Evolutionary conservation across 2,329 filamentous ascomycete genomes (phyloP), one percentile per base, ranked within the genome.

Genomic region (Cyphellophora europaea): DNA sequence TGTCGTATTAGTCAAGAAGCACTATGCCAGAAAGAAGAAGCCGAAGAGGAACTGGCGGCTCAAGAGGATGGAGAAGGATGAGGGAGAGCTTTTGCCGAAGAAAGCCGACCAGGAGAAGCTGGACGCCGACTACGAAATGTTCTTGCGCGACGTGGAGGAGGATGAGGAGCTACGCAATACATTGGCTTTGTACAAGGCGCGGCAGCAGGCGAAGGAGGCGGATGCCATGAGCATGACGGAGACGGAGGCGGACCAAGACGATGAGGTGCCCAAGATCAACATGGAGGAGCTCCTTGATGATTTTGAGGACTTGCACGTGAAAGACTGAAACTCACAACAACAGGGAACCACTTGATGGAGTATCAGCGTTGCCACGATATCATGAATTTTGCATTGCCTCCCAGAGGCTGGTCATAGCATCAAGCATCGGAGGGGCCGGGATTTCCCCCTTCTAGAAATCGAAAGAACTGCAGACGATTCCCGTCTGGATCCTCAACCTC

Each of bases 51-150:
- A 84, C 69, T 98, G 91, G 91, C 83, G 82, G 59, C 77, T 98
- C 59, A 93, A 84, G 75, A 86, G 91, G 53, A 89, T 98, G 83
- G 73, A 72, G 47, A 82, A 77, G 62, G 88, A 96, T 44, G 85
- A 95, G 56, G 82, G 82, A 48, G 89, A 95, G 47, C 71, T 93
- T 58, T 64, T 88, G 45, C 84, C 85, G 21, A 80, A 84, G 67
- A 86, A 94, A 64, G 70, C 85, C 40, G 88, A 96, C 55, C 82
- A 89, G 55, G 84, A 88, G 40, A 77, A 79, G 44, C 77, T 93
- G 67, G 88, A 96, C 55, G 75, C 80, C 47, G 91, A 98, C 61
- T 98, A 93, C 63, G 91, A 98, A 66, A 77, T 88, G 74, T 98
- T 98, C 76, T 66, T 98, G 68, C 80, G 82, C 30, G 91, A 98